Percentiles rank a stretch among this genome's conserved stretches.
Evolutionary conservation across 192 early-diverging fungal genomes (phyloP).

Genomic region (Gonapodya sp.): DNA sequence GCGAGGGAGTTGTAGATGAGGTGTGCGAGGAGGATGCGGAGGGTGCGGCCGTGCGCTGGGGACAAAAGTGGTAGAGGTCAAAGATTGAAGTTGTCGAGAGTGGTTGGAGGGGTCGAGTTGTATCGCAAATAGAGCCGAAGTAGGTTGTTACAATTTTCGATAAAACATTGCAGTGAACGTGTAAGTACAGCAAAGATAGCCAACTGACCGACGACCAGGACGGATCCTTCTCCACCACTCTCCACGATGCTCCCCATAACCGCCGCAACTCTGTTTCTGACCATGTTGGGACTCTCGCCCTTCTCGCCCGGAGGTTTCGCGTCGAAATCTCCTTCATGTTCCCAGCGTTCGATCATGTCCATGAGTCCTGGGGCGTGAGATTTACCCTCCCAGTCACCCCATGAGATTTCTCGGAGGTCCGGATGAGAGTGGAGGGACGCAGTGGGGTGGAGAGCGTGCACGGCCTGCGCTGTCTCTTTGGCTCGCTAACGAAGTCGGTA

Average conservation of each 20-base stretch:
- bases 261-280: background rate
- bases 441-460: conserved; percentile 22
- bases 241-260: background rate
- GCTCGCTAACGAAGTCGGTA: too few species aligned
- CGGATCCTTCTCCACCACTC: background rate
- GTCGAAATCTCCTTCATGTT: conserved; percentile 27
- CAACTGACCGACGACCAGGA: background rate
- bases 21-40: conserved; percentile 42
- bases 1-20: conserved; percentile 27
- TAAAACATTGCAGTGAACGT: background rate
- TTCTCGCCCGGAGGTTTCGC: conserved; percentile 2
- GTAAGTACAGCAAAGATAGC: conserved; percentile 2
- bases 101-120: background rate
- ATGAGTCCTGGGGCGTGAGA: conserved; percentile 15
- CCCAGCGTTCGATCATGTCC: conserved; percentile 31
- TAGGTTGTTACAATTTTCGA: background rate
- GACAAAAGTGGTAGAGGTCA: background rate
- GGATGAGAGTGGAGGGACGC: conserved; percentile 22
- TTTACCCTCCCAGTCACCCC: conserved; percentile 43
- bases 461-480: conserved; percentile 30
- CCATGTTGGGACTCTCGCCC: background rate
- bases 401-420: conserved; percentile 38
- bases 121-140: too few species aligned
- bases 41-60: conserved; percentile 36
- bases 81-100: background rate